Percentiles rank a stretch among this genome's conserved stretches.
Conservation (phyloP, 371 early-diverging fungal species). For the Mucor irregularis region DNA sequence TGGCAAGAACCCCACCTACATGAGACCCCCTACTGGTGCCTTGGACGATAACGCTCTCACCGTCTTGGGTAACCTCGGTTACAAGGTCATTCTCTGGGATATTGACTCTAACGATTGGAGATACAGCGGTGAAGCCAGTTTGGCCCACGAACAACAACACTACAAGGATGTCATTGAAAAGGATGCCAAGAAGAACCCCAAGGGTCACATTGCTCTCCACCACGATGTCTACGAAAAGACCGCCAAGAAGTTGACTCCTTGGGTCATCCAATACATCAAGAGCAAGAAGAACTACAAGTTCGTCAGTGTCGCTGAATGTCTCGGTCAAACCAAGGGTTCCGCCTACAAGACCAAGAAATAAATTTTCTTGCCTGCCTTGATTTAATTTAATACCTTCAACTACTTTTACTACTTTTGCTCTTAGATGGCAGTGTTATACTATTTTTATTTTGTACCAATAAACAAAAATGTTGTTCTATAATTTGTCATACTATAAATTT, state of each 20-base stretch:
- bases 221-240: slow-evolving; percentile 50
- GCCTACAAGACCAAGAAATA: too few relatives aligned
- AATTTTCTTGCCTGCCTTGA: too few relatives aligned
- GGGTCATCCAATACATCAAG: slow-evolving; percentile 41
- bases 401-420: too few relatives aligned
- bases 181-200: slow-evolving; percentile 17
- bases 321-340: too few relatives aligned
- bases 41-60: slow-evolving; percentile 19
- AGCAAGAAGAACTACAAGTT: too few relatives aligned
- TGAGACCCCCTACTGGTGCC: slow-evolving; percentile 27
- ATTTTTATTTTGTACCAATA: too few relatives aligned
- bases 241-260: slow-evolving; percentile 38
- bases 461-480: too few relatives aligned
- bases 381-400: too few relatives aligned
- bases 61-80: slow-evolving; percentile 17
- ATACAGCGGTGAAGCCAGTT: slow-evolving; percentile 8
- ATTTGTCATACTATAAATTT: too few relatives aligned
- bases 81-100: slow-evolving; percentile 29
- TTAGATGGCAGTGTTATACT: too few relatives aligned
- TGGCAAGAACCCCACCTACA: slow-evolving; percentile 27
- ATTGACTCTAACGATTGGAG: slow-evolving; percentile 32
- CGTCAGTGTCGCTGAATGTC: too few relatives aligned
- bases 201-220: too few relatives aligned
- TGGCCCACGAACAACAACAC: slow-evolving; percentile 13
- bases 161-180: slow-evolving; percentile 21